Conservation (phyloP, 495 filamentous ascomycete species). For the Zalerion maritima region DNA sequence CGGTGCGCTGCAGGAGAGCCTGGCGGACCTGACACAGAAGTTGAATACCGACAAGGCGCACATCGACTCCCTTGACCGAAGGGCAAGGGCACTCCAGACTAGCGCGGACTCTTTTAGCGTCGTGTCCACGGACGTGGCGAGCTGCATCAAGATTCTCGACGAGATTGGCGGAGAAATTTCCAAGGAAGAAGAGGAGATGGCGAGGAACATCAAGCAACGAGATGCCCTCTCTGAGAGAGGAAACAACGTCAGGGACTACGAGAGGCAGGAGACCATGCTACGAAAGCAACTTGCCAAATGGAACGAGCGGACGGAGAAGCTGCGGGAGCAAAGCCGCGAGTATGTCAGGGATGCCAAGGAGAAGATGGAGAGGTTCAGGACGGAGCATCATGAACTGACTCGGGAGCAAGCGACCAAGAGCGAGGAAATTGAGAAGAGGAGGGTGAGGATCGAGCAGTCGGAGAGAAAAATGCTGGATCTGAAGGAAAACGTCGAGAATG, state of each 20-base stretch:
- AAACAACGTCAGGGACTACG: slow-evolving; percentile 80
- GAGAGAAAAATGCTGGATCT: slow-evolving; percentile 99
- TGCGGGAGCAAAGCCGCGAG: slow-evolving; percentile 60
- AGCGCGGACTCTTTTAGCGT: slow-evolving; percentile 77
- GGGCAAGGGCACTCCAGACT: slow-evolving; percentile 79
- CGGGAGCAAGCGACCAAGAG: slow-evolving; percentile 76
- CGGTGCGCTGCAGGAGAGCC: slow-evolving; percentile 60
- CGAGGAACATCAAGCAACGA: slow-evolving; percentile 60
- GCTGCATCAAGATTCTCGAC: slow-evolving; percentile 75
- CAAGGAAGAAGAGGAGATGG: slow-evolving; percentile 80
- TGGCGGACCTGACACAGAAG: slow-evolving; percentile 66
- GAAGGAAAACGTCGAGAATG: slow-evolving; percentile 90
- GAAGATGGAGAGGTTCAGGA: slow-evolving; percentile 80
- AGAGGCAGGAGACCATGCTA: slow-evolving; percentile 69
- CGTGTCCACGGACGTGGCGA: slow-evolving; percentile 66
- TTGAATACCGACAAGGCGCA: slow-evolving; percentile 61
- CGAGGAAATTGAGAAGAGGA: slow-evolving; percentile 77
- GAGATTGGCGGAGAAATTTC: slow-evolving; percentile 70
- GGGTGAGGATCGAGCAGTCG: slow-evolving; percentile 88
- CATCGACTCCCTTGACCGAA: slow-evolving; percentile 74
- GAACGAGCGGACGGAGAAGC: slow-evolving; percentile 68
- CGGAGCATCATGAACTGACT: slow-evolving; percentile 62
- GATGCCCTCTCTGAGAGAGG: slow-evolving; percentile 78
- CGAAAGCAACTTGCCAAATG: slow-evolving; percentile 71
- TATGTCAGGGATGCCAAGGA: slow-evolving; percentile 67